Evolutionary conservation across 2,329 filamentous ascomycete species (phyloP).

Genomic region (Ustulina deusta): DNA sequence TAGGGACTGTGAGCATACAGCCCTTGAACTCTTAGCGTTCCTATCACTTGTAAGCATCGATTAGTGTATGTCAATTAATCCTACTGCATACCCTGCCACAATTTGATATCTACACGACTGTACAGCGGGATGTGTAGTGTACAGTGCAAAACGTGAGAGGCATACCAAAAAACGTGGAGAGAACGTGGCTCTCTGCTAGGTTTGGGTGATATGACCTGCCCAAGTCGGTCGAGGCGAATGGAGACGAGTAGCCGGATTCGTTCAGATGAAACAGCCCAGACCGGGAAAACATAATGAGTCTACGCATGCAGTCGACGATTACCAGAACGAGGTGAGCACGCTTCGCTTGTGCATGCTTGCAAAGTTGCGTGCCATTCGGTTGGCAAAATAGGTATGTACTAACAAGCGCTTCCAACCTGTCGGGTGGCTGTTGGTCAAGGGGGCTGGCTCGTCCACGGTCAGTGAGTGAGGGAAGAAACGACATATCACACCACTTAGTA

Average conservation of each 20-base stretch:
- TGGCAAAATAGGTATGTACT: conserved; percentile 34
- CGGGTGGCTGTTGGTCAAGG: conserved; percentile 31
- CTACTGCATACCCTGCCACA: conserved; percentile 7
- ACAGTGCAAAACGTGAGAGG: conserved; percentile 8
- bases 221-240: conserved; percentile 16
- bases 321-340: conserved; percentile 18
- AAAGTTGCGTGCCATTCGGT: conserved; percentile 31
- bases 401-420: conserved; percentile 39
- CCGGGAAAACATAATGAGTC: conserved; percentile 21
- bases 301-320: conserved; percentile 19
- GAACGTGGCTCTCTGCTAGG: conserved; percentile 32
- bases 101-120: background rate
- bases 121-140: background rate
- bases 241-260: conserved; percentile 23
- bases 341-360: conserved; percentile 16
- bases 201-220: conserved; percentile 26
- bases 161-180: conserved; percentile 33
- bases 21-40: background rate
- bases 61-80: conserved; percentile 2
- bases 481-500: background rate
- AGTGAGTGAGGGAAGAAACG: background rate
- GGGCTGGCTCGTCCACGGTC: conserved; percentile 12
- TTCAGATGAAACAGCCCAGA: conserved; percentile 35
- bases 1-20: background rate
- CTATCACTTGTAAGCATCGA: background rate